These are phyloP conservation scores for Aspergillus indologenus DNA, from an alignment of 495 filamentous ascomycete species.

Conservation along the genomic window DNA sequence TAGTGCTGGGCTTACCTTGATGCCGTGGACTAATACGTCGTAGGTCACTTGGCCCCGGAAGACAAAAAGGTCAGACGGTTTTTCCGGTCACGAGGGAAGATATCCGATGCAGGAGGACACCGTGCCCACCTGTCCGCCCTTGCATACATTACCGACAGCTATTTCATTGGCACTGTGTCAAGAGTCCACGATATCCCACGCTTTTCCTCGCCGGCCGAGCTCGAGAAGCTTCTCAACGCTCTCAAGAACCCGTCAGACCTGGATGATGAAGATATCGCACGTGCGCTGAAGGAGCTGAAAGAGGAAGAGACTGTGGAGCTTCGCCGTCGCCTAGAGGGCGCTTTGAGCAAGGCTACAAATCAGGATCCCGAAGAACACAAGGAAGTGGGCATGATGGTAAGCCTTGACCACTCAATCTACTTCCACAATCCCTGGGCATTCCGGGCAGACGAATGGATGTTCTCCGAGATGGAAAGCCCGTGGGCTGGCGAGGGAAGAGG, in stretches of 20 bases:
- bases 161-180: conserved; percentile 85
- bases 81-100: conserved; percentile 71
- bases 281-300: conserved; percentile 40
- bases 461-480: conserved; percentile 87
- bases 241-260: conserved; percentile 48
- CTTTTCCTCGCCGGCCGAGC: conserved; percentile 44
- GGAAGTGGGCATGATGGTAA: conserved; percentile 91
- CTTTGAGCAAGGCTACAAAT: conserved; percentile 26
- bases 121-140: conserved; percentile 80
- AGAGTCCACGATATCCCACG: conserved; percentile 73
- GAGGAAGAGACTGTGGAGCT: conserved; percentile 43
- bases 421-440: conserved; percentile 83
- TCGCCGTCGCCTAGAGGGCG: conserved; percentile 37
- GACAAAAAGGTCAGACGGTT: conserved; percentile 72
- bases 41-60: conserved; percentile 50
- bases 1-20: not conserved
- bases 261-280: conserved; percentile 41
- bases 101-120: conserved; percentile 68
- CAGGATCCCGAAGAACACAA: conserved; percentile 25
- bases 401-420: conserved; percentile 89
- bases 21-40: conserved; percentile 2
- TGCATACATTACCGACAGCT: conserved; percentile 88
- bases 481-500: conserved; percentile 91
- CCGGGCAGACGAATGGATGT: conserved; percentile 89
- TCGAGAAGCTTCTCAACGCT: conserved; percentile 36